Base-by-base conservation (phyloP, 2,329 filamentous ascomycete genomes). In the Calonectria hongkongensis region DNA sequence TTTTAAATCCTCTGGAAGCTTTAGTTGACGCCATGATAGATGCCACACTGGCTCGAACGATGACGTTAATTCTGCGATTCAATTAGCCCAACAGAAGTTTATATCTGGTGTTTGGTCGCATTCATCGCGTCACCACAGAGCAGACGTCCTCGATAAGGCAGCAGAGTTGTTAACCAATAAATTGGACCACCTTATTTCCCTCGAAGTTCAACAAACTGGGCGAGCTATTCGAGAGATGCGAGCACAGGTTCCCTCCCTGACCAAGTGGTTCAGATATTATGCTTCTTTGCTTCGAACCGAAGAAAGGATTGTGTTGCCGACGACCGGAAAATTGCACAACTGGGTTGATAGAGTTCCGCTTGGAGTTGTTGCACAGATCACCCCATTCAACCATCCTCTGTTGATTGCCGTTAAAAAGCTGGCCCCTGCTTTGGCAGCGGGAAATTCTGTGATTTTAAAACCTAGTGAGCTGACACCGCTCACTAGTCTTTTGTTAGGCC, bases 201-300 rank as follows among this genome's bases (percentile, higher is more conserved):
- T 94, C 4, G 93, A 95, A 81, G 91, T 93, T 9, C 85, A 82
- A 41, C 93, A 94, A 81, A 95, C 93, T 0, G 93, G 93, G 3
- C 90, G 93, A 0, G 90, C 90, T 0, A 85, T 93, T 33, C 90
- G 92, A 30, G 93, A 94, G 81, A 94, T 95, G 92, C 87, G 88
- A 62, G 92, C 92, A 1, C 93, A 94, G 80, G 89, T 93, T 6
- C 90, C 91, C 0, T 91, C 89, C 0, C 86, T 94, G 0, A 88
- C 91, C 1, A 89, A 91, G 51, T 94, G 93, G 93, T 91, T 94
- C 83, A 91, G 89, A 72, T 94, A 94, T 84, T 95, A 93, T 78
- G 92, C 92, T 2, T 87, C 92, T 0, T 80, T 94, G 1, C 87
- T 93, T 39, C 89, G 93, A n/a, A 92, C 90, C 1, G 91, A 94